phyloP scores from a whole-genome alignment of 129 eudicot genomes.

The Artemisia argyi region DNA sequence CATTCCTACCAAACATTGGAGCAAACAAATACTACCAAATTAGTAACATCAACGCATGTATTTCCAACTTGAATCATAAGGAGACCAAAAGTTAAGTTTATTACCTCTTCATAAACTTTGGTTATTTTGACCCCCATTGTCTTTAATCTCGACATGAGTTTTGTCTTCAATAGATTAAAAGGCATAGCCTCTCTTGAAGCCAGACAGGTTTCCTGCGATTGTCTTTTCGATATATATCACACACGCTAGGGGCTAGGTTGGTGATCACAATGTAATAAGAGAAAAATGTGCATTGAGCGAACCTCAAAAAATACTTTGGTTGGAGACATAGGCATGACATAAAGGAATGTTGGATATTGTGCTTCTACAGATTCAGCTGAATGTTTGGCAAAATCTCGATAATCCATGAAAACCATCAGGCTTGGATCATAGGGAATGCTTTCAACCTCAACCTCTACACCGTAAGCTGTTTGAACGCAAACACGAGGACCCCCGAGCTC shows the following conservation, averaged over 20 bases:
- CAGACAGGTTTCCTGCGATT: constrained; percentile 85
- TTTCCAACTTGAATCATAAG: not conserved
- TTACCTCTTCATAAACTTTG: constrained; percentile 90
- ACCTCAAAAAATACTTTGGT: constrained; percentile 96
- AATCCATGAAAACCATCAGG: constrained; percentile 99
- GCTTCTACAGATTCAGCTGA: constrained; percentile 54
- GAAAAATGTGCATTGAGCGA: constrained; percentile 22
- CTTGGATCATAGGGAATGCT: constrained; percentile 87
- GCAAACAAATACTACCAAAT: constrained; percentile 4
- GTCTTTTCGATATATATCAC: constrained; percentile 8
- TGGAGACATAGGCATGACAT: constrained; percentile 96
- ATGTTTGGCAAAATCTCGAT: constrained; percentile 62
- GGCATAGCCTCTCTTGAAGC: constrained; percentile 99
- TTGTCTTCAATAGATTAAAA: constrained; percentile 69
- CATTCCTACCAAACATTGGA: constrained; percentile 64
- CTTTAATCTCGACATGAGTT: constrained; percentile 82
- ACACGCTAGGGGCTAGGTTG: not conserved
- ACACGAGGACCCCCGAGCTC: constrained; percentile 98
- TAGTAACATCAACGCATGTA: not conserved
- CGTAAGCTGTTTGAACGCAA: constrained; percentile 98
- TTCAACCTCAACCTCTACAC: constrained; percentile 98
- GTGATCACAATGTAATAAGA: not conserved
- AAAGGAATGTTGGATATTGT: constrained; percentile 87
- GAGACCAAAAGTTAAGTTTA: constrained; percentile 11
- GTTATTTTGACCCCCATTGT: constrained; percentile 72